These are phyloP conservation scores for Aspergillus homomorphus DNA, from an alignment of 495 filamentous ascomycete genomes.

Conservation along the genomic window DNA sequence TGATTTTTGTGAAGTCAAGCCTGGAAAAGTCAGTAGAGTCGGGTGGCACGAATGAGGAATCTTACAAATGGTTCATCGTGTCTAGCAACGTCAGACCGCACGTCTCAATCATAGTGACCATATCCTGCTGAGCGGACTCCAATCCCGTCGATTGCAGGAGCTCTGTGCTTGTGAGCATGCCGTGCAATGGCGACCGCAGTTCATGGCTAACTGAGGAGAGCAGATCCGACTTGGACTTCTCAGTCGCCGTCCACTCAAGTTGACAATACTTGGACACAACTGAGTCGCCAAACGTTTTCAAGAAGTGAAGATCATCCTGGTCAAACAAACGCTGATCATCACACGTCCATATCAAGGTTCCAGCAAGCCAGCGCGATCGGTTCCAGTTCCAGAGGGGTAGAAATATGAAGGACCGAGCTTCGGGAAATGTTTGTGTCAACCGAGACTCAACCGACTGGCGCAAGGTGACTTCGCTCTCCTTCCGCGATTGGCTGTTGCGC, in stretches of 20 bases:
- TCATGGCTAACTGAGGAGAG: slow-evolving; percentile 74
- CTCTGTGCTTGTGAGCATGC: slow-evolving; percentile 63
- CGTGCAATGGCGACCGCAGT: slow-evolving; percentile 67
- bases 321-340: slow-evolving; percentile 40
- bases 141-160: slow-evolving; percentile 56
- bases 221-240: slow-evolving; percentile 64
- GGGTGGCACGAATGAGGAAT: not conserved
- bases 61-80: slow-evolving; percentile 59
- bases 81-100: slow-evolving; percentile 64
- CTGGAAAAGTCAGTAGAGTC: slow-evolving; percentile 6
- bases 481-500: not conserved
- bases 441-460: slow-evolving; percentile 9
- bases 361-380: slow-evolving; percentile 60
- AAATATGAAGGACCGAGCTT: slow-evolving; percentile 54
- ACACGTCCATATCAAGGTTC: slow-evolving; percentile 54
- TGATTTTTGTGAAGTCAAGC: slow-evolving; percentile 57
- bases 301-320: slow-evolving; percentile 49
- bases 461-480: not conserved
- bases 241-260: slow-evolving; percentile 45
- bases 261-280: slow-evolving; percentile 60
- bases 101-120: slow-evolving; percentile 59
- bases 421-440: slow-evolving; percentile 35
- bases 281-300: slow-evolving; percentile 58
- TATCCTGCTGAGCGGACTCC: slow-evolving; percentile 50
- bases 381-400: slow-evolving; percentile 62